Evolutionary conservation across 106 monocot species (phyloP), one percentile per base, ranked within the genome.

Genomic region (Triglochin maritima): DNA sequence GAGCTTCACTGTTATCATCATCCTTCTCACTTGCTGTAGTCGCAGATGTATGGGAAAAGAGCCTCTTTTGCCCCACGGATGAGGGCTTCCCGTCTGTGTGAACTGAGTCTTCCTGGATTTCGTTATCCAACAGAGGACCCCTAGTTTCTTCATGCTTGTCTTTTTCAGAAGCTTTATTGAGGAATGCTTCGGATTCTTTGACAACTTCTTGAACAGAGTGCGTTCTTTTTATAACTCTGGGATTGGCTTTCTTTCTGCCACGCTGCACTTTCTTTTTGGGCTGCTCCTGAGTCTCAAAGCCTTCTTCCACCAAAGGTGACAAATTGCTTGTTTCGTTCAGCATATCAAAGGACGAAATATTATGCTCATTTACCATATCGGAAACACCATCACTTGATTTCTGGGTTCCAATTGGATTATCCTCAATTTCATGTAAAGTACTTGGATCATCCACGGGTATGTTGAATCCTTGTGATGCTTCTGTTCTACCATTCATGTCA

Each of bases 341-440:
- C 10, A 29, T 61, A 51, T 62, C 51, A 49, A 71, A 29, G 10
- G 72, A 56, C 12, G 54, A 9, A 44, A 12, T 29, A 54, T 0
- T n/a, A 0, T 15, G 15, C 7, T 75, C 63, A 13, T 17, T 68
- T 65, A 46, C 70, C 29, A 73, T 62, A 46, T 64, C 70, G 10
- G 43, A 47, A 46, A 51, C 55, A 50, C 50, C 74, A 72, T 73
- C 65, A 67, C 79, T 78, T 47, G 69, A 67, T 54, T 69, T 44
- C 44, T 60, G 58, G 49, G 79, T 66, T 59, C 67, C 80, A 29
- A 71, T 13, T 9, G 76, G 79, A 72, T 77, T 79, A 61, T 83
- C 76, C 6, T 59, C 74, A 29, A 81, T 68, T 17, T 75, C 83
- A 73, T 82, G 60, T 67, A 89, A 83, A 63, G 63, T 51, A 66